A percentile compares a stretch with the other conserved stretches of the same genome.
These are phyloP conservation scores for Rubia tinctorum DNA, from an alignment of 305 asterid species.

Conservation along the genomic window DNA sequence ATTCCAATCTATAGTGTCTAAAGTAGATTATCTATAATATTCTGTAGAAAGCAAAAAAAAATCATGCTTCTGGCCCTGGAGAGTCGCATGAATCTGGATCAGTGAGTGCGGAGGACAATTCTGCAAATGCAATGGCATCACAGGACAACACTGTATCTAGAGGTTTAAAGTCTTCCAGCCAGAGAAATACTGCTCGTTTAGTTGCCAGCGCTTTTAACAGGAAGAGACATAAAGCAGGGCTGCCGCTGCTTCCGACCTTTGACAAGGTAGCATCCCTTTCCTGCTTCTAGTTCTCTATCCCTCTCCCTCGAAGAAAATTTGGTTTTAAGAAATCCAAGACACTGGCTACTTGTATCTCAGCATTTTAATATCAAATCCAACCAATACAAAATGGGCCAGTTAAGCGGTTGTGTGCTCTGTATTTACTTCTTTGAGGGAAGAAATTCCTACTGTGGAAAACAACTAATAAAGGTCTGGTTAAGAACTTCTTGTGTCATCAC, in stretches of 20 bases:
- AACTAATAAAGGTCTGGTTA: neutral
- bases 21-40: neutral
- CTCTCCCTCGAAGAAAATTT: neutral
- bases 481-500: neutral
- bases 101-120: conserved; percentile 29
- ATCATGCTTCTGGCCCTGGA: conserved; percentile 36
- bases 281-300: neutral
- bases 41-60: conserved; percentile 30
- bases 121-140: conserved; percentile 30
- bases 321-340: neutral
- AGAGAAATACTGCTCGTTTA: conserved; percentile 32
- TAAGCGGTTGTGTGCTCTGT: neutral
- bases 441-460: neutral
- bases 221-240: conserved; percentile 40
- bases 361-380: neutral
- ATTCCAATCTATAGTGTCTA: neutral
- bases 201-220: conserved; percentile 33
- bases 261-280: conserved; percentile 42
- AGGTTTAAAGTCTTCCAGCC: conserved; percentile 22
- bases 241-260: conserved; percentile 27
- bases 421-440: neutral
- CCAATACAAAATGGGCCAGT: conserved; percentile 1
- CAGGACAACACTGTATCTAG: conserved; percentile 21
- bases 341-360: neutral
- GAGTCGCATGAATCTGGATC: conserved; percentile 32